Evolutionary conservation across 1,284 basidiomycete species (phyloP).

Genomic region (Gomphus bonarii): DNA sequence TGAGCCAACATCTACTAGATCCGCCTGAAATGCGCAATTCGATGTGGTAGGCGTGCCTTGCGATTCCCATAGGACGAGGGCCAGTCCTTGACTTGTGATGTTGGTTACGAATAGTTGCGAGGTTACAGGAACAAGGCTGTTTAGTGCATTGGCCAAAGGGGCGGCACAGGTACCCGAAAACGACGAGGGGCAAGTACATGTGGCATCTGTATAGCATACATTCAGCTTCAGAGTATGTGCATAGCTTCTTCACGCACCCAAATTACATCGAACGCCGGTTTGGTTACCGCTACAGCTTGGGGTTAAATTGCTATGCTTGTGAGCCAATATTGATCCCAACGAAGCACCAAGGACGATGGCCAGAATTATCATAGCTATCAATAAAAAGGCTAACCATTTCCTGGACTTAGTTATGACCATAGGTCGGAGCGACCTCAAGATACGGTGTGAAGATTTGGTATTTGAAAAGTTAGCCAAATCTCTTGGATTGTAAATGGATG

Average conservation of each 20-base stretch:
- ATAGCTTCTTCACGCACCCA: conserved; percentile 31
- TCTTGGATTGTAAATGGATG: background rate
- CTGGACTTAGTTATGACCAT: background rate
- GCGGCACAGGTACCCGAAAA: conserved; percentile 34
- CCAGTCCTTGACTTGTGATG: conserved; percentile 32
- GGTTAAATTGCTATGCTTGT: conserved; percentile 16
- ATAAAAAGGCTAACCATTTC: background rate
- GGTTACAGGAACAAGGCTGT: conserved; percentile 36
- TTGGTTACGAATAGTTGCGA: conserved; percentile 42
- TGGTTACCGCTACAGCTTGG: conserved; percentile 29
- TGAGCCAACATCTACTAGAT: conserved; percentile 45
- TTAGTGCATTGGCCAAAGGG: conserved; percentile 38
- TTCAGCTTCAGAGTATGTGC: background rate
- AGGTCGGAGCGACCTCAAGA: background rate
- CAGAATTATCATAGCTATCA: conserved; percentile 18
- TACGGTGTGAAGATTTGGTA: background rate
- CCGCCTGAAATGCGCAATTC: conserved; percentile 41
- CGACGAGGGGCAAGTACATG: conserved; percentile 46
- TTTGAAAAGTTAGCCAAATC: background rate
- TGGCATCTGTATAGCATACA: conserved; percentile 33
- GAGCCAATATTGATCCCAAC: conserved; percentile 29
- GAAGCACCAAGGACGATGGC: conserved; percentile 29
- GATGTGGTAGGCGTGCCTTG: conserved; percentile 30
- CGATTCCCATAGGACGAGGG: conserved; percentile 37
- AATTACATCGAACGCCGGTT: conserved; percentile 40